A percentile compares a stretch with the other conserved stretches of the same genome.
These are phyloP conservation scores for Penstemon davidsonii DNA, from an alignment of 257 asterid genomes.

Conservation along the genomic window DNA sequence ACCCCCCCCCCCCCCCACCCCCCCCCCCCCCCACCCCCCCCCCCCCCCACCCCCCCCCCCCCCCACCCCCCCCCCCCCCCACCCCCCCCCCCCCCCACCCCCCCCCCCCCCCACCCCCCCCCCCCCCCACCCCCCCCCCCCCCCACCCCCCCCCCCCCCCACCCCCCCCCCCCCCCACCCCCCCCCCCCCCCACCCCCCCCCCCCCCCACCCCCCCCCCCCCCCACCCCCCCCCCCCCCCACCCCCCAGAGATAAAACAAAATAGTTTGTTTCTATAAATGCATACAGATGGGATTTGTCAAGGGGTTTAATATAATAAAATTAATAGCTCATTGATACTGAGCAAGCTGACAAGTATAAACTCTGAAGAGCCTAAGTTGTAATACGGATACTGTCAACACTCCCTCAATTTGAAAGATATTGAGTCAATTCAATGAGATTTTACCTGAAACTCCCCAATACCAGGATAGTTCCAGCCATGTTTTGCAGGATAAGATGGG, in stretches of 20 bases:
- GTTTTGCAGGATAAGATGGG: slow-evolving; percentile 76
- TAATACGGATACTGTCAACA: neutral
- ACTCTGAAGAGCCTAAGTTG: slow-evolving; percentile 4
- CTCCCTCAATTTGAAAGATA: slow-evolving; percentile 4
- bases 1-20: no score
- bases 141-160: no score
- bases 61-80: no score
- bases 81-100: no score
- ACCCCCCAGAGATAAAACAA: slow-evolving; percentile 6
- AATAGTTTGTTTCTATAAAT: neutral
- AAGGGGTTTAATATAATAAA: neutral
- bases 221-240: no score
- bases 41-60: no score
- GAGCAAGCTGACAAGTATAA: slow-evolving; percentile 4
- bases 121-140: no score
- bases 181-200: no score
- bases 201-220: no score
- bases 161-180: no score
- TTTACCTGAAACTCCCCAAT: slow-evolving; percentile 85
- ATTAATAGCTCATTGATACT: neutral
- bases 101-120: no score
- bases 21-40: no score
- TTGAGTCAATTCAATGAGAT: slow-evolving; percentile 7
- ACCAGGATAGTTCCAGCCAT: slow-evolving; percentile 82
- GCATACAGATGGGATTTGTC: neutral